Percentiles rank a stretch among this genome's conserved stretches.
Conservation (phyloP, 1,284 basidiomycete species). For the Heliocybe sulcata region DNA sequence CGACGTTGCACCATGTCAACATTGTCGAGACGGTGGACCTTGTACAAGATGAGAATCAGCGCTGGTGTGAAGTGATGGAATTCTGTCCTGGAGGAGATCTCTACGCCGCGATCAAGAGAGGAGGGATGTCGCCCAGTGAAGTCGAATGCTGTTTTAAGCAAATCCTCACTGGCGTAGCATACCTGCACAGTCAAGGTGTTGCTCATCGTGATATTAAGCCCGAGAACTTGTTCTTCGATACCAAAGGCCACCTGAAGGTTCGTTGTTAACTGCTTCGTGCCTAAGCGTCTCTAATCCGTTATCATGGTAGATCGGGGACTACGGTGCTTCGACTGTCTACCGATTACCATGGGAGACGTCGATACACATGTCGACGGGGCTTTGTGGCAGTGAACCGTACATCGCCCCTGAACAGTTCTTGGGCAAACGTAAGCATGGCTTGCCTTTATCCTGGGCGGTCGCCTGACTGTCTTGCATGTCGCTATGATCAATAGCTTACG, state of each 20-base stretch:
- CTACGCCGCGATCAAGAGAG: constrained; percentile 97
- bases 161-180: constrained; percentile 82
- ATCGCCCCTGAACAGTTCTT: constrained; percentile 98
- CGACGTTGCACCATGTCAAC: constrained; percentile 93
- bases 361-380: constrained; percentile 93
- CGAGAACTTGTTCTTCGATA: constrained; percentile 94
- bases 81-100: constrained; percentile 97
- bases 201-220: constrained; percentile 98
- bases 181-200: constrained; percentile 93
- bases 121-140: constrained; percentile 89
- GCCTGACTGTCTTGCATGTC: constrained; percentile 13
- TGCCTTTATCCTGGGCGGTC: constrained; percentile 17
- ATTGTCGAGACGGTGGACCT: constrained; percentile 98
- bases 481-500: constrained; percentile 66
- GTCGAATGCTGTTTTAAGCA: constrained; percentile 99
- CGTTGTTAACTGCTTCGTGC: not conserved
- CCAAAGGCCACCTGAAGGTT: constrained; percentile 90
- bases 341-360: constrained; percentile 97
- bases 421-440: constrained; percentile 76
- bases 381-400: constrained; percentile 97
- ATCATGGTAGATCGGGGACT: constrained; percentile 84
- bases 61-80: constrained; percentile 99
- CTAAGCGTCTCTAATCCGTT: constrained; percentile 5
- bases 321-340: constrained; percentile 97
- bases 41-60: constrained; percentile 92